These are phyloP conservation scores for Fusarium goolgardi DNA, from an alignment of 2,329 filamentous ascomycete species.

Conservation along the genomic window DNA sequence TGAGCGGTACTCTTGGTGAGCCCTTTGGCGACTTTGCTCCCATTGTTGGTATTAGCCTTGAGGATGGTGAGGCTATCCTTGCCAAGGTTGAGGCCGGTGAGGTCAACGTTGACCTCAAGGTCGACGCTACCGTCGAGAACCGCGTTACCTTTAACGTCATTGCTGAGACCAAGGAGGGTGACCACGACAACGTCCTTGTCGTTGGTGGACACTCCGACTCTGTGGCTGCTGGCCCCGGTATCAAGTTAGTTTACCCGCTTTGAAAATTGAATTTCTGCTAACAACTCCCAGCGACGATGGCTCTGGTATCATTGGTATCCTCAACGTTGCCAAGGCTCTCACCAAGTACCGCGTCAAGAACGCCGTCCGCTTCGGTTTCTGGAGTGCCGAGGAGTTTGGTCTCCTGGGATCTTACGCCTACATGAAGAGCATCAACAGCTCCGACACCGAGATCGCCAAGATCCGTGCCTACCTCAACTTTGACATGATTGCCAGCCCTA, in stretches of 20 bases:
- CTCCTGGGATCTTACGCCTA: slow-evolving; percentile 63
- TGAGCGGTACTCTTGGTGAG: slow-evolving; percentile 66
- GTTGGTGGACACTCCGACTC: slow-evolving; percentile 62
- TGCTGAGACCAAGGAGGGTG: slow-evolving; percentile 62
- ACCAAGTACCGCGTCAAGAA: slow-evolving; percentile 59
- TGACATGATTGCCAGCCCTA: slow-evolving; percentile 65
- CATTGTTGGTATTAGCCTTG: slow-evolving; percentile 63
- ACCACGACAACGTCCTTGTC: slow-evolving; percentile 61
- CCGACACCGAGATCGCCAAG: slow-evolving; percentile 60
- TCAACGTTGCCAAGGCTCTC: slow-evolving; percentile 60
- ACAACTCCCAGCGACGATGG: slow-evolving; percentile 62
- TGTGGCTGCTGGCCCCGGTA: slow-evolving; percentile 64
- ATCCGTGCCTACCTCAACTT: slow-evolving; percentile 68
- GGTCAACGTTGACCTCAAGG: slow-evolving; percentile 51
- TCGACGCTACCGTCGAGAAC: slow-evolving; percentile 62
- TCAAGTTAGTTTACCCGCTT: slow-evolving; percentile 58
- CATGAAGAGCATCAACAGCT: slow-evolving; percentile 55
- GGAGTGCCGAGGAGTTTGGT: slow-evolving; percentile 65
- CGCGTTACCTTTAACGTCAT: slow-evolving; percentile 63
- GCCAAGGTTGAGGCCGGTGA: slow-evolving; percentile 49
- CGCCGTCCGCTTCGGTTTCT: slow-evolving; percentile 63
- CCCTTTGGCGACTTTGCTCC: slow-evolving; percentile 61
- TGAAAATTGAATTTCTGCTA: background rate
- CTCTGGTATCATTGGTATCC: slow-evolving; percentile 62
- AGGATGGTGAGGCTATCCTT: slow-evolving; percentile 55